Percentiles rank a stretch among this genome's conserved stretches.
phyloP scores from a whole-genome alignment of 176 grass and related monocot genomes.

The Oropetium thomaeum region DNA sequence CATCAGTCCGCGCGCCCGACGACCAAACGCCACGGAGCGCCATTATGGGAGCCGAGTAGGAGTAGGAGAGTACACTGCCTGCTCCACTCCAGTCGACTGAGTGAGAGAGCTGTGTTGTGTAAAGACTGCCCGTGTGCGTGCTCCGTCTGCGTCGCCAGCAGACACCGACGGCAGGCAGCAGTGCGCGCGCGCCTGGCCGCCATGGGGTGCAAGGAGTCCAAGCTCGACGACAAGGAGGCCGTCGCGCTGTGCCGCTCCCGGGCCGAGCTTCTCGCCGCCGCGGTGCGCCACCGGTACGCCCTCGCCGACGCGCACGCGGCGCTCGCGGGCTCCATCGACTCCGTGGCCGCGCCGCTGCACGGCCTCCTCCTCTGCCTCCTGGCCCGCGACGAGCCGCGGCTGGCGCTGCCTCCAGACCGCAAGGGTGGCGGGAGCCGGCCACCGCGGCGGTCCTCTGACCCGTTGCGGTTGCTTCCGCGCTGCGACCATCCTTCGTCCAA shows the following conservation, averaged over 20 bases:
- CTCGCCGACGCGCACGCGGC: slow-evolving; percentile 71
- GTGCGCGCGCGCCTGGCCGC: neutral
- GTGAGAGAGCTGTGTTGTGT: neutral
- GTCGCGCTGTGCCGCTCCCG: slow-evolving; percentile 74
- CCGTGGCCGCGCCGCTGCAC: slow-evolving; percentile 56
- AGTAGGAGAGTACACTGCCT: neutral
- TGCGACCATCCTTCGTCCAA: neutral
- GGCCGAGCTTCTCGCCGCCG: slow-evolving; percentile 59
- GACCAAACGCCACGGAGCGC: slow-evolving; percentile 43
- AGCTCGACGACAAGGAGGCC: slow-evolving; percentile 74
- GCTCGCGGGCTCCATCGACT: slow-evolving; percentile 50
- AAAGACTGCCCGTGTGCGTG: neutral
- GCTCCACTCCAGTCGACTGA: neutral
- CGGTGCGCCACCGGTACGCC: slow-evolving; percentile 78
- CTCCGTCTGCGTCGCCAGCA: neutral
- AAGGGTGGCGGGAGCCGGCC: neutral
- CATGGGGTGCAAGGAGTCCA: slow-evolving; percentile 94
- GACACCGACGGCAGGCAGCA: neutral
- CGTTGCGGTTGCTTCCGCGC: neutral
- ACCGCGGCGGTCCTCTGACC: neutral
- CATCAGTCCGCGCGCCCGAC: slow-evolving; percentile 10
- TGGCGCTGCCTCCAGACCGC: slow-evolving; percentile 20
- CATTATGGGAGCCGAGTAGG: slow-evolving; percentile 18
- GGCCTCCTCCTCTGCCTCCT: slow-evolving; percentile 40
- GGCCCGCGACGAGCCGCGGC: neutral